Conservation (phyloP, 495 filamentous ascomycete genomes). For the Gamarada debralockiae region DNA sequence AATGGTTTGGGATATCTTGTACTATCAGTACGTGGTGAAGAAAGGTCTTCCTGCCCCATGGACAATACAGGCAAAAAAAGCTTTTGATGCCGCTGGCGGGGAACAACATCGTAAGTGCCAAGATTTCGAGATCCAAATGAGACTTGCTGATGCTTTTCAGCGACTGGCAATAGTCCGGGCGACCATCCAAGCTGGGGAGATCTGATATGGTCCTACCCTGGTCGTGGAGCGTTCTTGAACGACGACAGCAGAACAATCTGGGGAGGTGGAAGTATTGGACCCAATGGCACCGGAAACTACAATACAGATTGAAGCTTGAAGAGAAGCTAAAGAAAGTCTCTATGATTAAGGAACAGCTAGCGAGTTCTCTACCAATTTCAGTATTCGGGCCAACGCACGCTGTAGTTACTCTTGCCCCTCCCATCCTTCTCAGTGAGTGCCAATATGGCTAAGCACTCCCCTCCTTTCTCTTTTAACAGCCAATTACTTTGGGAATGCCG, state of each 20-base stretch:
- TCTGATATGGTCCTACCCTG: slow-evolving; percentile 24
- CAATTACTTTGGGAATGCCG: too few relatives aligned
- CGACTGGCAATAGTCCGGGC: neutral
- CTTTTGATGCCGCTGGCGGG: slow-evolving; percentile 12
- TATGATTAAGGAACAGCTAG: too few relatives aligned
- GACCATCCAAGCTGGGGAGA: slow-evolving; percentile 25
- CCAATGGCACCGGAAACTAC: slow-evolving; percentile 14
- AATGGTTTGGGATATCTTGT: slow-evolving; percentile 20
- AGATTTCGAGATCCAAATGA: neutral
- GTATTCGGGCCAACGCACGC: too few relatives aligned
- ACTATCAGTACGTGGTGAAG: slow-evolving; percentile 25
- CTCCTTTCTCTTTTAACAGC: too few relatives aligned
- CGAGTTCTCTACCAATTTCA: too few relatives aligned
- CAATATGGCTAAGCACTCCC: too few relatives aligned
- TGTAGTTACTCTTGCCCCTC: too few relatives aligned
- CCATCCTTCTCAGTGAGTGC: too few relatives aligned
- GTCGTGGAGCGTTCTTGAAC: slow-evolving; percentile 6
- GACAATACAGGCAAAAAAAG: slow-evolving; percentile 15
- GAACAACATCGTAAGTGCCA: slow-evolving; percentile 1
- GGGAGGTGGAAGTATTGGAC: slow-evolving; percentile 21
- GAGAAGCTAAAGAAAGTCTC: too few relatives aligned
- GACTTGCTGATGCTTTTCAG: slow-evolving; percentile 1
- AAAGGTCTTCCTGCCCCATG: slow-evolving; percentile 19
- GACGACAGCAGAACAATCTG: slow-evolving; percentile 21
- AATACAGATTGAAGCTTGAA: neutral